Conservation (phyloP, 208 protist genomes). For the Crithidia fasciculata region DNA sequence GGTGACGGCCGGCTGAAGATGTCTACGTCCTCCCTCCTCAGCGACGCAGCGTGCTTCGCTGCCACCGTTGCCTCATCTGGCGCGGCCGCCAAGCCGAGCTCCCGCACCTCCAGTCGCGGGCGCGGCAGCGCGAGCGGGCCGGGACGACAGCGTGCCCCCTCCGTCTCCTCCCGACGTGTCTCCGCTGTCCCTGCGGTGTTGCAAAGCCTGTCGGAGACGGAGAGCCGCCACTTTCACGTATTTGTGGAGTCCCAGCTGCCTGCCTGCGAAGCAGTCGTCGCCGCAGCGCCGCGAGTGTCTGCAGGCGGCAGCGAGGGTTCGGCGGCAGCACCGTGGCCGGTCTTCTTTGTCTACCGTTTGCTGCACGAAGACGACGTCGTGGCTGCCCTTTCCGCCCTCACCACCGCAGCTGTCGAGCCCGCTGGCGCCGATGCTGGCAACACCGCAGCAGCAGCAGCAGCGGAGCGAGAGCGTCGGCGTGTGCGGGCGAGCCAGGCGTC, state of each 20-base stretch:
- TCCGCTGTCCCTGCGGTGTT: neutral
- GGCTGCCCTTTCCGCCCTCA: slow-evolving; percentile 7
- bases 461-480: slow-evolving; percentile 5
- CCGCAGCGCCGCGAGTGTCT: neutral
- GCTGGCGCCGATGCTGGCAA: slow-evolving; percentile 8
- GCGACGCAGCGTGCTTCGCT: neutral
- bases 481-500: slow-evolving; percentile 9
- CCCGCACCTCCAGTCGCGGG: slow-evolving; percentile 9
- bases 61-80: neutral
- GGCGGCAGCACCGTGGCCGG: neutral
- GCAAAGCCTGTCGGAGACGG: slow-evolving; percentile 6
- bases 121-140: neutral
- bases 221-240: slow-evolving; percentile 9
- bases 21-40: slow-evolving; percentile 12
- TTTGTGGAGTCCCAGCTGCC: slow-evolving; percentile 34
- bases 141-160: slow-evolving; percentile 5
- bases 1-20: neutral
- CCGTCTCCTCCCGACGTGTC: slow-evolving; percentile 2
- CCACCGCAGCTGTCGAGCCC: neutral
- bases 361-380: slow-evolving; percentile 42
- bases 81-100: neutral
- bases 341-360: slow-evolving; percentile 59
- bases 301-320: neutral
- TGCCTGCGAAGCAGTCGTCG: slow-evolving; percentile 29
- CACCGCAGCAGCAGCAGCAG: neutral